phyloP scores from a whole-genome alignment of 1,139 yeast species.

The Meyerozyma smithsonii region DNA sequence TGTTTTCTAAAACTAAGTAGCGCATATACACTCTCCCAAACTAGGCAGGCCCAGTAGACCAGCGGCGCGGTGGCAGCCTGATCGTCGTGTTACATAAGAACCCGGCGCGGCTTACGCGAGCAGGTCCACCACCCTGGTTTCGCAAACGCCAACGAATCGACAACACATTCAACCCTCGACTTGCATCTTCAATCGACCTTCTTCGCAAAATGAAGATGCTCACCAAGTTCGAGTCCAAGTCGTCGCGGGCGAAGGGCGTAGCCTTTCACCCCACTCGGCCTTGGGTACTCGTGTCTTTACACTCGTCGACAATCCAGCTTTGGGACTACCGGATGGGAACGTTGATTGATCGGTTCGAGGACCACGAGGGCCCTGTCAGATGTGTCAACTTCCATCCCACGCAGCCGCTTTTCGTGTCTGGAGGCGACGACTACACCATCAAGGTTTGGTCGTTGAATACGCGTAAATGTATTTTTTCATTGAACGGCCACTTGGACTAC shows the following conservation, averaged over 20 bases:
- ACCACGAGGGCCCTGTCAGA: slow-evolving; percentile 97
- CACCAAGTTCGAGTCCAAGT: slow-evolving; percentile 96
- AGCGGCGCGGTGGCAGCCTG: too few species aligned
- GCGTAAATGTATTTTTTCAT: slow-evolving; percentile 84
- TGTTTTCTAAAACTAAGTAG: neutral
- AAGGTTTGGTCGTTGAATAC: slow-evolving; percentile 96
- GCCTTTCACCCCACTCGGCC: slow-evolving; percentile 98
- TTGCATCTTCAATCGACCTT: neutral
- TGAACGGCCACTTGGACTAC: slow-evolving; percentile 92
- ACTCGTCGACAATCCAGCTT: slow-evolving; percentile 90
- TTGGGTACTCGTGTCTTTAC: slow-evolving; percentile 93
- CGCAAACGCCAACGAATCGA: slow-evolving; percentile 3
- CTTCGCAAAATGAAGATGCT: slow-evolving; percentile 86
- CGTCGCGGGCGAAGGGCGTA: slow-evolving; percentile 96
- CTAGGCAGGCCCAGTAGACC: too few species aligned
- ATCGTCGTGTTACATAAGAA: neutral
- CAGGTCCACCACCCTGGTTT: neutral
- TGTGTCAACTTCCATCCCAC: slow-evolving; percentile 96
- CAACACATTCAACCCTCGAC: slow-evolving; percentile 3
- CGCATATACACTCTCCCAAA: neutral
- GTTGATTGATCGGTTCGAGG: slow-evolving; percentile 91
- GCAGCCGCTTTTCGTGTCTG: slow-evolving; percentile 93
- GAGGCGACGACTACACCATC: slow-evolving; percentile 94
- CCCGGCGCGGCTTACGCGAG: neutral
- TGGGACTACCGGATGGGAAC: slow-evolving; percentile 99